Evolutionary conservation across 352 stramenopile species (phyloP).

Genomic region (Nothophytophthora sp.): DNA sequence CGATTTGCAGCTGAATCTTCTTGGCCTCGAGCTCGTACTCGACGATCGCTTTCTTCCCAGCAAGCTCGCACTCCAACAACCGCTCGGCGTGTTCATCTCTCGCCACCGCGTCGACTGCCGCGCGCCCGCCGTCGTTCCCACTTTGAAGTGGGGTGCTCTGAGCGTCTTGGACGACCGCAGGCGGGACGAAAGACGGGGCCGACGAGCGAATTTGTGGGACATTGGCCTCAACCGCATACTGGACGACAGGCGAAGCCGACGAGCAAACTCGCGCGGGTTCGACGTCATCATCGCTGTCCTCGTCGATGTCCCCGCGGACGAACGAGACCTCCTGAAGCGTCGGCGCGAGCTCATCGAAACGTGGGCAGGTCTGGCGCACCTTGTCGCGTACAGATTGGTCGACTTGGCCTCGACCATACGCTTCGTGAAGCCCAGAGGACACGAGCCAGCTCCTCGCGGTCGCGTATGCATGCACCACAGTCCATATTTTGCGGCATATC

Average conservation of each 20-base stretch:
- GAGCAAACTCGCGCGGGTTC: too few relatives aligned
- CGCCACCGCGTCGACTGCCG: neutral
- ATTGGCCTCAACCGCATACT: too few relatives aligned
- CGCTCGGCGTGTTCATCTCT: neutral
- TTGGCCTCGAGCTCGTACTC: slow-evolving; percentile 32
- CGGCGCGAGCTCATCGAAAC: slow-evolving; percentile 12
- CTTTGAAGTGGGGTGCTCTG: neutral
- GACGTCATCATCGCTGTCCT: too few relatives aligned
- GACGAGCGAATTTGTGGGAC: too few relatives aligned
- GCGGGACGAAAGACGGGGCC: too few relatives aligned
- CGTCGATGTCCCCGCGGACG: too few relatives aligned
- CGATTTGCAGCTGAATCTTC: slow-evolving; percentile 25
- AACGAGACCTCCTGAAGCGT: too few relatives aligned
- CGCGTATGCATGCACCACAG: neutral
- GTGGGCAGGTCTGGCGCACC: slow-evolving; percentile 1
- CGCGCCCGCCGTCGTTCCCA: neutral
- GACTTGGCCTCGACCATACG: neutral
- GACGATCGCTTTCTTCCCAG: slow-evolving; percentile 30
- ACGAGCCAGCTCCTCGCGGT: slow-evolving; percentile 3
- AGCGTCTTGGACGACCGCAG: too few relatives aligned
- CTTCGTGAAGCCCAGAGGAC: neutral
- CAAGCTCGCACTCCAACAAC: slow-evolving; percentile 29
- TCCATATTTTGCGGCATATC: neutral
- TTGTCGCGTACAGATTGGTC: neutral
- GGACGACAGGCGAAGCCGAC: too few relatives aligned